Base-by-base conservation (phyloP, 192 early-diverging fungal species). In the Podila verticillata region DNA sequence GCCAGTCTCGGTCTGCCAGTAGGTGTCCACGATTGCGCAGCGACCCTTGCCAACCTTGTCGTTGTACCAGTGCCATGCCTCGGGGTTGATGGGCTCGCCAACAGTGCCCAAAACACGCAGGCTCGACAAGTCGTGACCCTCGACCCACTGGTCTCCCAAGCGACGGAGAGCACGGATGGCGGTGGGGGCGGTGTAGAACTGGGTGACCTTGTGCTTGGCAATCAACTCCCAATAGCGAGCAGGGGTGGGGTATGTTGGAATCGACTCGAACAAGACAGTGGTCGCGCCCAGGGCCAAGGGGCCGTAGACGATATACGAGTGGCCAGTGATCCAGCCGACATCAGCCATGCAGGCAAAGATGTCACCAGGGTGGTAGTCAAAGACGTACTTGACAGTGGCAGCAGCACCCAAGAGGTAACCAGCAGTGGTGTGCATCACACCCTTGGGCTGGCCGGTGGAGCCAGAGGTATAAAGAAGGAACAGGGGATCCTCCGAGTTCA, bases 111-210 rank as follows among this genome's bases (percentile, higher is more conserved):
- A 91, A 35, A 98, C 92, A 68, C 96, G 91, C 62, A 99, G 90
- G 20, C 91, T 89, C 32, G 90, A 91, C 61, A 99, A 86, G 57
- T 95, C 92, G 86, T 93, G 92, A 35, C 87, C 86, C 60, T 89
- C 87, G 31, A 98, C 89, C 84, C 86, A 88, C 8, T 91, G 82
- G 63, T 96, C 90, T 74, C 96, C 96, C 26, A 95, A 82, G 47
- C 96, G 90, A 57, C 96, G 92, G 66, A 99, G 88, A n/a, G 96
- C 94, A 57, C 97, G 93, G 75, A 99, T 98, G 61, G 97, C 97
- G 32, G 97, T 99, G 44, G 97, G 97, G 4, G 97, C 97, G 35
- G 97, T 99, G 88, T 99, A 99, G 84, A 99, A 96, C 81, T 97
- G 96, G 34, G 96, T 98, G 79, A 99, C 86, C 85, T 94, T 94